These are phyloP conservation scores for Globisporangium irregulare DNA, from an alignment of 352 stramenopile species.

Conservation along the genomic window DNA sequence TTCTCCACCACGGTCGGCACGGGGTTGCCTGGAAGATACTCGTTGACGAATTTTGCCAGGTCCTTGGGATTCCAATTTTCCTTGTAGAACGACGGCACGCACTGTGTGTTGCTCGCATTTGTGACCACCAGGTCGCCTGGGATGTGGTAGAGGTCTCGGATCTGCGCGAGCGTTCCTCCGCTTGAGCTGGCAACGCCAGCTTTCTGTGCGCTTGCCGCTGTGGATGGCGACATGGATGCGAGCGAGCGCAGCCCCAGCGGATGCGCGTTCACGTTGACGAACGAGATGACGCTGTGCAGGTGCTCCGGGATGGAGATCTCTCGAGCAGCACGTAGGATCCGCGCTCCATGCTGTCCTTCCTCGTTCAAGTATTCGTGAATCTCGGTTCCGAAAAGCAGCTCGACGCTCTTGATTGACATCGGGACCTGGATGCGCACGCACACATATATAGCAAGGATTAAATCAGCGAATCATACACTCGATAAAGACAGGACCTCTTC, in stretches of 20 bases:
- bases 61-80: slow-evolving; percentile 61
- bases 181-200: not conserved
- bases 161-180: slow-evolving; percentile 32
- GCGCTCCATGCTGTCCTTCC: slow-evolving; percentile 4
- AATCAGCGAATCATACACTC: not conserved
- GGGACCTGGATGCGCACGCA: slow-evolving; percentile 15
- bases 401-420: slow-evolving; percentile 43
- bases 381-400: slow-evolving; percentile 46
- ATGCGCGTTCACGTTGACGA: slow-evolving; percentile 69
- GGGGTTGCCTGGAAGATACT: slow-evolving; percentile 44
- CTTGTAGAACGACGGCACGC: slow-evolving; percentile 74
- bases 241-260: slow-evolving; percentile 53
- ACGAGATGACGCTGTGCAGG: slow-evolving; percentile 44
- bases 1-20: slow-evolving; percentile 56
- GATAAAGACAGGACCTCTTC: slow-evolving; percentile 19
- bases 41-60: slow-evolving; percentile 51
- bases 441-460: not conserved
- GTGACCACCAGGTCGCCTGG: slow-evolving; percentile 62
- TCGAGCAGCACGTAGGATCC: slow-evolving; percentile 39
- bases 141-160: slow-evolving; percentile 67
- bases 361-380: slow-evolving; percentile 43
- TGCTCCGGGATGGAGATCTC: slow-evolving; percentile 36
- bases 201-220: not conserved
- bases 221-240: slow-evolving; percentile 21
- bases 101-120: slow-evolving; percentile 60